Base-by-base conservation (phyloP, 352 stramenopile species). In the Globisporangium emineosum region DNA sequence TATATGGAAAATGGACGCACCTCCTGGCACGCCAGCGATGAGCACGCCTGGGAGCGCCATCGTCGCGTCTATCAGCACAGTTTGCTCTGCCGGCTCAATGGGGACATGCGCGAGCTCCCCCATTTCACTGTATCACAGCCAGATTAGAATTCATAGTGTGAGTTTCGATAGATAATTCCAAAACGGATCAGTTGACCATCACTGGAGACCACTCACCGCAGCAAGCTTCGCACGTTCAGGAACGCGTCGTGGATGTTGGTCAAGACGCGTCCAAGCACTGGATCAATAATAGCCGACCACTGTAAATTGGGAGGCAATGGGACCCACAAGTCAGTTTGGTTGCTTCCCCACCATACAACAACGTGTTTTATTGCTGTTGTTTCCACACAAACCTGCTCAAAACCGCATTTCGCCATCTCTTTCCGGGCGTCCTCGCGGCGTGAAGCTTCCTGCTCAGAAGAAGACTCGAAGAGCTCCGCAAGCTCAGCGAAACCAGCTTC, bases 31-130 rank as follows among this genome's bases (percentile, higher is more conserved):
- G 40, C 96, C 93, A 52, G 90, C 91, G 6, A 94, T 86, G 23
- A 99, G 65, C 12, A 99, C 97, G 43, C 97, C 97, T 30, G 96
- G 90, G 29, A 99, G 69, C 21, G 73, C 69, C 73, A 97, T 81
- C 1, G 96, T 99, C 60, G 92, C 94, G 70, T 99, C 87, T 6
- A 97, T 88, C 3, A 99, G 78, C 60, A 65, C 72, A 6, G 92
- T 97, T 69, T 99, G 97, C 62, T 86, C 78, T 1, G 81, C 73
- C 27, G 96, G 97, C 69, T 99, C 97, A 60, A 99, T 96, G 1
- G 91, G 93, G 32, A 98, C 97, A 15, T 74, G 77, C 13, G 96
- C 94, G 21, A 73, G 62, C 27, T 85, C 78, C 25, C 97, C 96
- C 90, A 99, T 98, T 54, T 87, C 69, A 40, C 82, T 91, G 45